These are phyloP conservation scores for Zygosaccharomyces pseudorouxii DNA, from an alignment of 805 yeast genomes.

Conservation along the genomic window DNA sequence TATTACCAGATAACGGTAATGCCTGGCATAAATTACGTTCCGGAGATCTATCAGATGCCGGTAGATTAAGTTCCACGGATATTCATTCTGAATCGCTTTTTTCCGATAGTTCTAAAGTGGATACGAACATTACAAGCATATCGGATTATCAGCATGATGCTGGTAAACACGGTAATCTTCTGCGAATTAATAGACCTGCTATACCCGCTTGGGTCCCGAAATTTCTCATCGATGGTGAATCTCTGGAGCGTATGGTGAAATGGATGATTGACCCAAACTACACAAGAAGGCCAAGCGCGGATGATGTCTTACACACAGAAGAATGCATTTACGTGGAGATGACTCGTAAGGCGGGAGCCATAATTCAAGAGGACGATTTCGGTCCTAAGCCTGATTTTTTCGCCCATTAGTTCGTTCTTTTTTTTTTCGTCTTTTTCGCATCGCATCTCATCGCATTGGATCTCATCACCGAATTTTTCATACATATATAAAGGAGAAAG, in stretches of 20 bases:
- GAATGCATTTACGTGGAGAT: slow-evolving; percentile 77
- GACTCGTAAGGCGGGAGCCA: slow-evolving; percentile 86
- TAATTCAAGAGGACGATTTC: slow-evolving; percentile 90
- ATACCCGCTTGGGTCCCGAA: slow-evolving; percentile 86
- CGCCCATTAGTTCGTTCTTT: slow-evolving; percentile 5
- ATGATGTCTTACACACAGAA: slow-evolving; percentile 57
- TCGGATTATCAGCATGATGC: slow-evolving; percentile 23
- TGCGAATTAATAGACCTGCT: slow-evolving; percentile 16
- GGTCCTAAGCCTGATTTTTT: slow-evolving; percentile 68
- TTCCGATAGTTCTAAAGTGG: slow-evolving; percentile 28
- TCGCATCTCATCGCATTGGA: not conserved
- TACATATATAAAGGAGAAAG: not conserved
- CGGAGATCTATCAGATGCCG: slow-evolving; percentile 95
- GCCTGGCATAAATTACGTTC: slow-evolving; percentile 95
- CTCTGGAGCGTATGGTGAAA: slow-evolving; percentile 73
- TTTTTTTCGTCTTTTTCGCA: slow-evolving; percentile 1
- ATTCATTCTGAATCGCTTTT: slow-evolving; percentile 38
- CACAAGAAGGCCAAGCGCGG: slow-evolving; percentile 72
- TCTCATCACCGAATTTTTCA: not conserved
- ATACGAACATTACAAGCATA: slow-evolving; percentile 26
- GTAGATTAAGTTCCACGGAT: slow-evolving; percentile 72
- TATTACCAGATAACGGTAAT: slow-evolving; percentile 90
- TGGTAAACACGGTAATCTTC: slow-evolving; percentile 12
- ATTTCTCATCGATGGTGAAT: slow-evolving; percentile 68
- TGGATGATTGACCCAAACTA: slow-evolving; percentile 91